A percentile compares a stretch with the other conserved stretches of the same genome.
These are phyloP conservation scores for Clarireedia hainanense DNA, from an alignment of 2,329 filamentous ascomycete genomes.

Conservation along the genomic window DNA sequence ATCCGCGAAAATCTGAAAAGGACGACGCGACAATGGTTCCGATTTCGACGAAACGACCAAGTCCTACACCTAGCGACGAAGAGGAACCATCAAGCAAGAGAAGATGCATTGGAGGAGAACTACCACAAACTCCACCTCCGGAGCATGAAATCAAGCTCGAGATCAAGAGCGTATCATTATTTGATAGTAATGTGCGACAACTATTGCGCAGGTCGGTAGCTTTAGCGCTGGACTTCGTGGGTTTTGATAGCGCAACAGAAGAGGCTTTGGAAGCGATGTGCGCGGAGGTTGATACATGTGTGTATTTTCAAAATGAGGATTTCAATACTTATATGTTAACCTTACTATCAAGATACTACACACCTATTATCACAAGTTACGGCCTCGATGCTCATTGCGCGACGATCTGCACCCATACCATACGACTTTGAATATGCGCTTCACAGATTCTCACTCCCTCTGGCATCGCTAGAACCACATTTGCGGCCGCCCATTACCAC, in stretches of 20 bases:
- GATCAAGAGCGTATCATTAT: conserved; percentile 13
- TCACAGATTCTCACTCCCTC: conserved; percentile 42
- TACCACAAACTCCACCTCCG: conserved; percentile 22
- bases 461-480: conserved; percentile 47
- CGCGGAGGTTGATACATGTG: conserved; percentile 49
- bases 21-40: conserved; percentile 8
- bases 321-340: conserved; percentile 9
- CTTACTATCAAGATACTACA: conserved; percentile 20
- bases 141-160: conserved; percentile 12
- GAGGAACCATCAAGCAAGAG: conserved; percentile 23
- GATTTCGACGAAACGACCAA: conserved; percentile 22
- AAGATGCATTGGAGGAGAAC: conserved; percentile 14
- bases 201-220: conserved; percentile 47
- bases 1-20: neutral
- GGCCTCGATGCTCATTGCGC: conserved; percentile 28
- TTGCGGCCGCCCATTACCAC: conserved; percentile 43
- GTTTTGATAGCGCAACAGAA: conserved; percentile 46
- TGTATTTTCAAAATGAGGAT: conserved; percentile 22
- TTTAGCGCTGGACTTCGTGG: conserved; percentile 47
- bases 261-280: conserved; percentile 54
- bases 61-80: conserved; percentile 22
- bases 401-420: conserved; percentile 44
- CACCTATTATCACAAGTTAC: conserved; percentile 27
- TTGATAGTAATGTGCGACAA: conserved; percentile 24
- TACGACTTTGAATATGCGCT: conserved; percentile 50